Percentiles rank a stretch among this genome's conserved stretches.
Conservation (phyloP, 345 rosid species). For the Euclidium syriacum region DNA sequence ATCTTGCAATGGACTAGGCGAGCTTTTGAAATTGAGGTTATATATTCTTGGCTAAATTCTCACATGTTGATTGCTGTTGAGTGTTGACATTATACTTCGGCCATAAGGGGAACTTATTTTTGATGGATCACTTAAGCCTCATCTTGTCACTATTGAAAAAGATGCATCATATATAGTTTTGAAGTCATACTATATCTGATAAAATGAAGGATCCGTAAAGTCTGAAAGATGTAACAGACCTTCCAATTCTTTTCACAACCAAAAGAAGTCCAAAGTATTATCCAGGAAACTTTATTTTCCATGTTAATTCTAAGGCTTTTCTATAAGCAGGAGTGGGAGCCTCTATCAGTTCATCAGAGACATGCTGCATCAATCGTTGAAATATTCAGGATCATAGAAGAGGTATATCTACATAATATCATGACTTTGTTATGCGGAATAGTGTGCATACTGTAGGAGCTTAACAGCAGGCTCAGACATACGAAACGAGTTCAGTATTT, state of each 20-base stretch:
- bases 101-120: neutral
- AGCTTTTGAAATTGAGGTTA: conserved; percentile 90
- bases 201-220: neutral
- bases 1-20: conserved; percentile 93
- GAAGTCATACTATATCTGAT: neutral
- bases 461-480: neutral
- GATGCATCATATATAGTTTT: neutral
- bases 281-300: neutral
- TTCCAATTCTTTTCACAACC: neutral
- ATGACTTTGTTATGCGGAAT: conserved; percentile 1
- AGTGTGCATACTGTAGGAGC: conserved; percentile 1
- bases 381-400: conserved; percentile 95
- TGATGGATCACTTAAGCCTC: conserved; percentile 4
- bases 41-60: neutral
- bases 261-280: neutral
- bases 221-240: neutral
- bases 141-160: conserved; percentile 4
- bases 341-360: conserved; percentile 82
- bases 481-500: neutral
- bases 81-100: conserved; percentile 1
- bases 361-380: conserved; percentile 86
- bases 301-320: conserved; percentile 5
- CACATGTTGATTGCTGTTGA: conserved; percentile 8
- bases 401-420: conserved; percentile 44
- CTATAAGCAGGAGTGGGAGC: conserved; percentile 86